These are phyloP conservation scores for Wolfiporia cocos DNA, from an alignment of 1,284 basidiomycete genomes.

Conservation along the genomic window DNA sequence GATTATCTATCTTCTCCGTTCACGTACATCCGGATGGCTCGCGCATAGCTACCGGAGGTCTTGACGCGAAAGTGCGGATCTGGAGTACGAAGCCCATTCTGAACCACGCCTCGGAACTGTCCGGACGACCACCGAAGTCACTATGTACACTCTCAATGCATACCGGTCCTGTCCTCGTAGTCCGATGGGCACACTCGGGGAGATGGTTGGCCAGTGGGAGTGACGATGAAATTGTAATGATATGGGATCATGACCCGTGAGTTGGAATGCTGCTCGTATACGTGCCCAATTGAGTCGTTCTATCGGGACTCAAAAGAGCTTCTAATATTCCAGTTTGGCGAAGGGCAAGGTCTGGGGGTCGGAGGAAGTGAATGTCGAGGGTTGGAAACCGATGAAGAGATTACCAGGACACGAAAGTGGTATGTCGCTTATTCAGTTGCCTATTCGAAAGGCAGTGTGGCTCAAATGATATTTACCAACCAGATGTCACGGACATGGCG, in stretches of 20 bases:
- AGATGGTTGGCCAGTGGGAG: constrained; percentile 94
- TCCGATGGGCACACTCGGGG: constrained; percentile 96
- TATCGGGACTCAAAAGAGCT: neutral
- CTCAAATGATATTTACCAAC: neutral
- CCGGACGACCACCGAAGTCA: constrained; percentile 77
- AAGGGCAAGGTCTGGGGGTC: constrained; percentile 88
- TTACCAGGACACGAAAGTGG: constrained; percentile 92
- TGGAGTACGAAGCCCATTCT: constrained; percentile 96
- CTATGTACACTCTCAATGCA: constrained; percentile 92
- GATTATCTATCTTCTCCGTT: constrained; percentile 86
- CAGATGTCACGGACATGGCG: constrained; percentile 95
- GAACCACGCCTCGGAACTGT: constrained; percentile 63
- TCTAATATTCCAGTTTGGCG: constrained; percentile 45
- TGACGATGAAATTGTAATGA: constrained; percentile 92
- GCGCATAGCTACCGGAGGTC: constrained; percentile 91
- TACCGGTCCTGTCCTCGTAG: constrained; percentile 88
- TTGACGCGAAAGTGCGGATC: constrained; percentile 94
- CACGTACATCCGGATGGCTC: constrained; percentile 95
- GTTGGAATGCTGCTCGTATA: constrained; percentile 25
- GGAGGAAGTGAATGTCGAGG: constrained; percentile 93
- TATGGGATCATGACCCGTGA: constrained; percentile 96
- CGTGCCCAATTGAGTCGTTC: neutral
- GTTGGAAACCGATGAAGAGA: constrained; percentile 91
- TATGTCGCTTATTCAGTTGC: constrained; percentile 26
- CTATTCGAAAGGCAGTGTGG: neutral